A percentile compares a stretch with the other conserved stretches of the same genome.
These are phyloP conservation scores for Plasmodium yoelii DNA, from an alignment of 169 alveolate genomes.

Conservation along the genomic window DNA sequence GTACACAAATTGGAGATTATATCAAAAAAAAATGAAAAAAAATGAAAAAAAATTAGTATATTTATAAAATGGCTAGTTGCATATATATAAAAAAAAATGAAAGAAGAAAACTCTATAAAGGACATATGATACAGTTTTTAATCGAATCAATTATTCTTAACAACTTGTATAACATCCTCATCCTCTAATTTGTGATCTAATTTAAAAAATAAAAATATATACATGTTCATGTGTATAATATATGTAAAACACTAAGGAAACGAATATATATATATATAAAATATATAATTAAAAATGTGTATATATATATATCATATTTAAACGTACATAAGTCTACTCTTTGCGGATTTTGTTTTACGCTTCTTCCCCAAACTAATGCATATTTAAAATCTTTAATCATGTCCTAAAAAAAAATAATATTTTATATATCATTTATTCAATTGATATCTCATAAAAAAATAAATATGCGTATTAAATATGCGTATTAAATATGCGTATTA, in stretches of 20 bases:
- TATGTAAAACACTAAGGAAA: background rate
- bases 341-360: conserved; percentile 97
- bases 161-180: conserved; percentile 88
- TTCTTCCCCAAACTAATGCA: conserved; percentile 98
- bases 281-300: background rate
- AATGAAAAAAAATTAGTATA: background rate
- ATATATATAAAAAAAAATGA: background rate
- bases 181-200: conserved; percentile 84
- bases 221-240: background rate
- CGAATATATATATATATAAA: background rate
- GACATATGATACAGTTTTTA: background rate
- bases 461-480: conserved; percentile 45
- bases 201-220: conserved; percentile 15
- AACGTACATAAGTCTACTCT: conserved; percentile 92
- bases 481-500: conserved; percentile 45
- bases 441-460: conserved; percentile 3
- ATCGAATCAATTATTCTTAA: conserved; percentile 77
- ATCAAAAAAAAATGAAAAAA: background rate
- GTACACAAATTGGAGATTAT: background rate
- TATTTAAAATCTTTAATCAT: conserved; percentile 90
- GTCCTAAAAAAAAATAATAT: conserved; percentile 69
- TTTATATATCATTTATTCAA: conserved; percentile 17
- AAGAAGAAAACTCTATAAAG: background rate
- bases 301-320: conserved; percentile 1
- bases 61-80: background rate